Base-by-base conservation (phyloP, 805 yeast genomes). In the Metschnikowia continentalis region DNA sequence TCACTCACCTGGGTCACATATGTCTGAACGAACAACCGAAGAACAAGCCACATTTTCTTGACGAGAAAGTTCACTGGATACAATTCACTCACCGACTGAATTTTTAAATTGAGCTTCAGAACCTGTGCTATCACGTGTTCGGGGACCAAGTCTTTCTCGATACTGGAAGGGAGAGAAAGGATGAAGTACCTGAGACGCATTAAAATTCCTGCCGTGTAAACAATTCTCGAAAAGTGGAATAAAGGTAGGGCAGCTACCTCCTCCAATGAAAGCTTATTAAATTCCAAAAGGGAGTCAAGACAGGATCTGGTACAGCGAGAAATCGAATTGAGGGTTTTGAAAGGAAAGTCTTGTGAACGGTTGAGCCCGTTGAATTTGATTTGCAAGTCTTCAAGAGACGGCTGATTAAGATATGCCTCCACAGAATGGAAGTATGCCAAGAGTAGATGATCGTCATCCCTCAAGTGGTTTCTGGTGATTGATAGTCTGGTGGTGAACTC, bases 331-430 rank as follows among this genome's bases (percentile, higher is more conserved):
- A 76, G 65, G 1, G 81, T 65, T 19, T 65, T 51, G 3, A 58
- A 56, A 13, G 60, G 58, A 23, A 66, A 54, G 33, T 56, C 63
- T 20, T 53, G 54, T 13, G 56, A 43, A 37, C 54, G 49, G 17
- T 51, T 47, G 10, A 39, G 38, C 19, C 52, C 52, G 17, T 38
- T 19, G 5, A 42, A 32, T 10, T 42, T 22, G 15, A 53, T 49
- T 35, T 51, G 54, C 39, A 56, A 48, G 32, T 55, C 60, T 62
- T 64, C 47, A 70, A 61, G 37, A 68, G 65, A 50, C 6, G 86
- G 87, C 61, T 84, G 88, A 59, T 82, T 80, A 14, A 84, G 65
- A 61, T 81, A 83, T 0, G 88, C 88, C 60, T 83, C 85, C 22
- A 83, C 83, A 0, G 88, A 79, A 59, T 78, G 80, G 59, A 72